phyloP scores from a whole-genome alignment of 768 basidiomycete species.

The Tulasnella sp. region DNA sequence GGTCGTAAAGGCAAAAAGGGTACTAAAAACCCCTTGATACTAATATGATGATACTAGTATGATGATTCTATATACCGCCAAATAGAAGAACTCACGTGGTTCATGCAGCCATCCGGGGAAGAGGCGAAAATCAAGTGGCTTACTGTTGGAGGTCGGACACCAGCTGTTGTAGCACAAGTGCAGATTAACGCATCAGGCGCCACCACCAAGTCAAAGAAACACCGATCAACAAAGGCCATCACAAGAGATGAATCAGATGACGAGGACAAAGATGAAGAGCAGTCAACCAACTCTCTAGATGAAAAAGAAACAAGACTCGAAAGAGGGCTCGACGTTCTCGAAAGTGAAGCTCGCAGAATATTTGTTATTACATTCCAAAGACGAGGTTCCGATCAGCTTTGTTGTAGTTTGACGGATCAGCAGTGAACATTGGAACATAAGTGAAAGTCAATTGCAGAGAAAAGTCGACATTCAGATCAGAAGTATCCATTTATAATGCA shows the following conservation, averaged over 20 bases:
- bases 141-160: slow-evolving; percentile 65
- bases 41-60: no score
- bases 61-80: slow-evolving; percentile 21
- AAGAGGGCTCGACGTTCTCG: no score
- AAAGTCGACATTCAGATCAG: no score
- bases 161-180: slow-evolving; percentile 54
- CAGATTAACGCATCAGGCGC: slow-evolving; percentile 28
- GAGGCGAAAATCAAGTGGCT: slow-evolving; percentile 63
- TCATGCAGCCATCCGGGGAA: slow-evolving; percentile 45
- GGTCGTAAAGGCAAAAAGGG: slow-evolving; percentile 48
- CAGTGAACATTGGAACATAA: no score
- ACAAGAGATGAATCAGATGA: slow-evolving; percentile 1
- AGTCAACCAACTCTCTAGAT: neutral
- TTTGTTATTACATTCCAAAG: no score
- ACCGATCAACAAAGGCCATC: neutral
- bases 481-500: no score
- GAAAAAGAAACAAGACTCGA: no score
- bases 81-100: neutral
- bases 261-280: neutral
- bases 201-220: neutral
- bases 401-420: no score
- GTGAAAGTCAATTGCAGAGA: no score
- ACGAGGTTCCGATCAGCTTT: no score
- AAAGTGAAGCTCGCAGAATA: no score
- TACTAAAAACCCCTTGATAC: slow-evolving; percentile 32